Conservation (phyloP, 345 rosid genomes). For the Combretum micranthum region DNA sequence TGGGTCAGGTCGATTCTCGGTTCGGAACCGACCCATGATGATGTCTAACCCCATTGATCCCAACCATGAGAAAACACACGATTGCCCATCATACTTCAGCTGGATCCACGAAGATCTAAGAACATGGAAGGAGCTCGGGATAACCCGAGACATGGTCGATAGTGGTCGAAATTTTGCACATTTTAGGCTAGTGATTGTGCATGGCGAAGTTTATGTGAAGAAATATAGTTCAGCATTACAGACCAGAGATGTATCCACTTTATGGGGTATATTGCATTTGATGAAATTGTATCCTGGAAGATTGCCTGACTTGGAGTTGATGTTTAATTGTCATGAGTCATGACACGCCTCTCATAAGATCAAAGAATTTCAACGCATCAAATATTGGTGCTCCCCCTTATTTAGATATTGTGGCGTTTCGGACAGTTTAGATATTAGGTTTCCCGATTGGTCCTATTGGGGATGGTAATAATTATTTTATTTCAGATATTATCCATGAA, state of each 20-base stretch:
- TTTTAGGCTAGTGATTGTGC: conserved; percentile 45
- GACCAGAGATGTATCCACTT: conserved; percentile 42
- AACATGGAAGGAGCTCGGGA: conserved; percentile 59
- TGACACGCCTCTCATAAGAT: conserved; percentile 41
- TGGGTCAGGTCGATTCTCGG: too few relatives aligned
- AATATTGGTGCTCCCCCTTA: conserved; percentile 44
- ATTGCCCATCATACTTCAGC: conserved; percentile 60
- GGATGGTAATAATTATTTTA: conserved; percentile 49
- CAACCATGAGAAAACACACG: background rate
- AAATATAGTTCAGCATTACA: conserved; percentile 39
- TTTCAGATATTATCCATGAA: too few relatives aligned
- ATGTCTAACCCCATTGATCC: too few relatives aligned
- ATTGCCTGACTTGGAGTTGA: conserved; percentile 60
- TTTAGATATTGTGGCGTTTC: conserved; percentile 55
- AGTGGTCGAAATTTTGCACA: conserved; percentile 42
- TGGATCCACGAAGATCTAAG: conserved; percentile 79
- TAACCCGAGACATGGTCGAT: conserved; percentile 51
- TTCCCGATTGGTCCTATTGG: conserved; percentile 91
- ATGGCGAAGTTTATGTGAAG: conserved; percentile 54
- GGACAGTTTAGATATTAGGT: conserved; percentile 45
- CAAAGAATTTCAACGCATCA: conserved; percentile 25
- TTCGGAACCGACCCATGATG: too few relatives aligned
- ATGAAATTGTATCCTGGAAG: conserved; percentile 59
- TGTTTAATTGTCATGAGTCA: conserved; percentile 61
- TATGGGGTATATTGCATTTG: conserved; percentile 78